Evolutionary conservation across 2,329 filamentous ascomycete species (phyloP).

Genomic region (Stemphylium lycopersici): DNA sequence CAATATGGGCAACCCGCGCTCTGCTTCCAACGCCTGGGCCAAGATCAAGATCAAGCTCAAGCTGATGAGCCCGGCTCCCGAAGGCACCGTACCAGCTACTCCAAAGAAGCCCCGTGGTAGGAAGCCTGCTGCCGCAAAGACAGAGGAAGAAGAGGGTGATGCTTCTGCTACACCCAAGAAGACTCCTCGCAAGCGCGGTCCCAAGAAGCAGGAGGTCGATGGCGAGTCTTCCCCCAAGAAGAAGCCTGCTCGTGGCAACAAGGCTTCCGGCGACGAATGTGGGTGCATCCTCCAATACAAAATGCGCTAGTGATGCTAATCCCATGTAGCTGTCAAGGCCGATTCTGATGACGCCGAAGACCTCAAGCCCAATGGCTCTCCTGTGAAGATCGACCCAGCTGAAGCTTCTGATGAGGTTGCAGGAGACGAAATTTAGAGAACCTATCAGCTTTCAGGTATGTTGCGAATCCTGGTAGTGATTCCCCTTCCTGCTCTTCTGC

Average conservation of each 20-base stretch:
- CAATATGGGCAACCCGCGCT: conserved; percentile 47
- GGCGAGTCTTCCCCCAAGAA: conserved; percentile 44
- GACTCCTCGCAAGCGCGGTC: conserved; percentile 38
- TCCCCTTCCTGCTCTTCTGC: background rate
- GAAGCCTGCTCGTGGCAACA: conserved; percentile 34
- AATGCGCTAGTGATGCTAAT: conserved; percentile 6
- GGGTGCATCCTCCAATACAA: background rate
- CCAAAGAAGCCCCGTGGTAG: conserved; percentile 32
- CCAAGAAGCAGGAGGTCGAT: conserved; percentile 43
- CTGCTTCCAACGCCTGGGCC: conserved; percentile 47
- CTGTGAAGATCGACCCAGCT: conserved; percentile 3
- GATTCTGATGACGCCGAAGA: conserved; percentile 10
- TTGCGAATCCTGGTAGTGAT: background rate
- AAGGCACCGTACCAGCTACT: conserved; percentile 16
- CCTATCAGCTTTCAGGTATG: background rate
- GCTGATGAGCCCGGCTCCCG: conserved; percentile 23
- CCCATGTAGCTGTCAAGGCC: conserved; percentile 15
- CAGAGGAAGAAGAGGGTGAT: conserved; percentile 21
- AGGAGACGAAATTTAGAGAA: conserved; percentile 21
- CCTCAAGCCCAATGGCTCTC: background rate
- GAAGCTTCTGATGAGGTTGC: conserved; percentile 8
- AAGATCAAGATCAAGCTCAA: conserved; percentile 45
- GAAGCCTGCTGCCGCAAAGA: conserved; percentile 17
- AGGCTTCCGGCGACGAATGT: conserved; percentile 27
- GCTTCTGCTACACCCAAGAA: conserved; percentile 32